phyloP scores from a whole-genome alignment of 768 basidiomycete species.

The Mycena filopes region DNA sequence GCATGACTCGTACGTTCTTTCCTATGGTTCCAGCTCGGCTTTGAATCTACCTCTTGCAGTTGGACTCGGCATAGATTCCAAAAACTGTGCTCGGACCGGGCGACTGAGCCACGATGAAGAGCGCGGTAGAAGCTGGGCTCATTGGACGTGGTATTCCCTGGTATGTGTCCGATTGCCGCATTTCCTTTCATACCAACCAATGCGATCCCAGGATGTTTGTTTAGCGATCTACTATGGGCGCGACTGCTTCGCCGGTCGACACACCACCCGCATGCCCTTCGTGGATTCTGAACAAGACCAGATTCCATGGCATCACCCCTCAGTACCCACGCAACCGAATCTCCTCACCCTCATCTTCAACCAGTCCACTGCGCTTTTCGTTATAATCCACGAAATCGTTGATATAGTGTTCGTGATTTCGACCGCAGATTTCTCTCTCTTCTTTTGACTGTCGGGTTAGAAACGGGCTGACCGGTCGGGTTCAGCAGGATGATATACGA shows the following conservation, averaged over 20 bases:
- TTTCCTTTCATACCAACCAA: no score
- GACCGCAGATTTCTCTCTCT: background rate
- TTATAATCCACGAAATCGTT: constrained; percentile 45
- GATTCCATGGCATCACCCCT: constrained; percentile 43
- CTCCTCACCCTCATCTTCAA: constrained; percentile 42
- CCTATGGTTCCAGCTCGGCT: background rate
- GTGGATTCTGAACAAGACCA: constrained; percentile 46
- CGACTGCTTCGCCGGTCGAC: constrained; percentile 42
- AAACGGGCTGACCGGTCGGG: constrained; percentile 13
- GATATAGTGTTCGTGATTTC: constrained; percentile 43
- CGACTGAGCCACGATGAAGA: constrained; percentile 47
- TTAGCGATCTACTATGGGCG: constrained; percentile 58
- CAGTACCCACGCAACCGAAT: constrained; percentile 37
- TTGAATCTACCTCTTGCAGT: constrained; percentile 39
- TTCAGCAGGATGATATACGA: background rate
- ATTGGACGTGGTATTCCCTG: constrained; percentile 51
- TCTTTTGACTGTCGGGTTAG: background rate
- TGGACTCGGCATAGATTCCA: constrained; percentile 52
- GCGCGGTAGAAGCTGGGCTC: constrained; percentile 52
- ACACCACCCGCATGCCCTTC: constrained; percentile 45
- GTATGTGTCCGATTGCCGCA: background rate
- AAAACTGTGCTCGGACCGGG: constrained; percentile 49
- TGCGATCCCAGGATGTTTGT: constrained; percentile 45
- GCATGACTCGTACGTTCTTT: constrained; percentile 19
- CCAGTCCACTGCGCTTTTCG: constrained; percentile 43